Evolutionary conservation across 2,329 filamentous ascomycete genomes (phyloP).

Genomic region (Monosporascus ibericus): DNA sequence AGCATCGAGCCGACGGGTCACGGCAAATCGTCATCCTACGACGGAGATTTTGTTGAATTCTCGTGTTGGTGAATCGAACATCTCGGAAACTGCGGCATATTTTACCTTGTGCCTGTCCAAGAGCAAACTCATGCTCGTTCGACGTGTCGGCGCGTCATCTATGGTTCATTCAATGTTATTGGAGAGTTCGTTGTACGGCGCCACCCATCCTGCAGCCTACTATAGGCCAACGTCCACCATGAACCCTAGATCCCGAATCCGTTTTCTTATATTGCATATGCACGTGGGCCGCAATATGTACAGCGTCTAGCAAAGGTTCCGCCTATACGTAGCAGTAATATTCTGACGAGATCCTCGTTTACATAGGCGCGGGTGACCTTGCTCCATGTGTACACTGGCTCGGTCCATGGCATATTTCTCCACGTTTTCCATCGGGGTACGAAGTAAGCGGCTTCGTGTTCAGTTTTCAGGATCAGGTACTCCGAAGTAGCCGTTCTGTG

Average conservation of each 20-base stretch:
- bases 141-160: background rate
- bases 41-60: background rate
- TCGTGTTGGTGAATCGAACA: background rate
- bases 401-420: background rate
- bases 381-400: background rate
- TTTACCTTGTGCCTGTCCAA: background rate
- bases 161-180: background rate
- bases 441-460: background rate
- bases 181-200: background rate
- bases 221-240: background rate
- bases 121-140: background rate
- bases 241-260: background rate
- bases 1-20: background rate
- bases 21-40: background rate
- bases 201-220: background rate
- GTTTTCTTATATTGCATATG: conserved; percentile 1
- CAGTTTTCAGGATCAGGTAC: background rate
- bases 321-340: background rate
- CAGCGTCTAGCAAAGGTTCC: background rate
- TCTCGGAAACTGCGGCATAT: background rate
- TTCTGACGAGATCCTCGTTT: background rate
- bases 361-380: background rate
- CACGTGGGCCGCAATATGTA: background rate
- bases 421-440: background rate
- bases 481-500: background rate